Percentiles rank a stretch among this genome's conserved stretches.
phyloP scores from a whole-genome alignment of 768 basidiomycete species.

The Termitomyces sp. region DNA sequence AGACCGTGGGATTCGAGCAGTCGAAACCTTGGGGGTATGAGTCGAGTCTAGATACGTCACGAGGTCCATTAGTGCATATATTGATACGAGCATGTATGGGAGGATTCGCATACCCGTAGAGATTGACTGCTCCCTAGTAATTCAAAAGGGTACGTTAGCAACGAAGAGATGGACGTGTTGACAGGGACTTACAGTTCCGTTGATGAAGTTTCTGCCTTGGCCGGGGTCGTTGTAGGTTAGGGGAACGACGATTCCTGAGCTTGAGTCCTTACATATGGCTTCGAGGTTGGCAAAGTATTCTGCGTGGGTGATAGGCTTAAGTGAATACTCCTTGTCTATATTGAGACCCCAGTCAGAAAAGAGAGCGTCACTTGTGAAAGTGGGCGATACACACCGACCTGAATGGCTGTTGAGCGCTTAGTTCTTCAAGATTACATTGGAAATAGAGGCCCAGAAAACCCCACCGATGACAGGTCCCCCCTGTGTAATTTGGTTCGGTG shows the following conservation, averaged over 20 bases:
- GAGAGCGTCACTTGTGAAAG: neutral
- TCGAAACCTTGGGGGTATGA: slow-evolving; percentile 80
- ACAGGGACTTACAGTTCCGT: slow-evolving; percentile 53
- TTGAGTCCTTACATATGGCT: slow-evolving; percentile 40
- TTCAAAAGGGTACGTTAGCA: neutral
- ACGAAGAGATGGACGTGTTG: neutral
- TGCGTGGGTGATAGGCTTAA: slow-evolving; percentile 40
- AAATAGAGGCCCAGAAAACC: slow-evolving; percentile 15
- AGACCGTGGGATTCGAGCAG: slow-evolving; percentile 67
- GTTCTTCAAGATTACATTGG: neutral
- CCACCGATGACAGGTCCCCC: slow-evolving; percentile 77
- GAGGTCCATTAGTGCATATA: neutral
- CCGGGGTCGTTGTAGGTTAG: slow-evolving; percentile 75
- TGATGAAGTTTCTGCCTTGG: slow-evolving; percentile 58
- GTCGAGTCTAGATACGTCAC: slow-evolving; percentile 44
- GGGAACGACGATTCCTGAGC: slow-evolving; percentile 62
- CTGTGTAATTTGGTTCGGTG: slow-evolving; percentile 62
- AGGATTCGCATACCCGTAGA: slow-evolving; percentile 54
- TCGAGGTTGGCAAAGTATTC: slow-evolving; percentile 68
- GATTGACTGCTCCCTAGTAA: slow-evolving; percentile 65
- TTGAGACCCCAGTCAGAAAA: neutral
- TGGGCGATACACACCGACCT: slow-evolving; percentile 41
- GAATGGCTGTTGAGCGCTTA: slow-evolving; percentile 39
- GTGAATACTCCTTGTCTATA: slow-evolving; percentile 79
- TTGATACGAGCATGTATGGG: neutral